Percentiles rank a stretch among this genome's conserved stretches.
These are phyloP conservation scores for Thecaphora frezii DNA, from an alignment of 1,284 basidiomycete genomes.

Conservation along the genomic window DNA sequence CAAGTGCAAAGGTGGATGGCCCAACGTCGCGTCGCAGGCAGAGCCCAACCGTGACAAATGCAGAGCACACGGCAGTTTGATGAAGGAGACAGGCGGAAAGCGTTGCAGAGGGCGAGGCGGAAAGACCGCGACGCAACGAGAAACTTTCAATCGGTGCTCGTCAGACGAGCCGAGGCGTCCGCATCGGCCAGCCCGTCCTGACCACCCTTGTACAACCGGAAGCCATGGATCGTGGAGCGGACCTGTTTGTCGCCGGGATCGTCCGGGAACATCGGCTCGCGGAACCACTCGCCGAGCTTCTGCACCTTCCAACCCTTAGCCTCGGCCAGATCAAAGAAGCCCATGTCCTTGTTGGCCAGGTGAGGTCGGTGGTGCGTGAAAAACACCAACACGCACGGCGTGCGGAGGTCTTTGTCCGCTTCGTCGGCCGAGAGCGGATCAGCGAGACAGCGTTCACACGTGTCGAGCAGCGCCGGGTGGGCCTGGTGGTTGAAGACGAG, in stretches of 20 bases:
- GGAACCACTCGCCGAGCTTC: slow-evolving; percentile 70
- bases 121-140: too few species aligned
- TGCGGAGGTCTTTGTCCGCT: slow-evolving; percentile 8
- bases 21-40: too few species aligned
- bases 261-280: slow-evolving; percentile 60
- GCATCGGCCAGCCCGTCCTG: neutral
- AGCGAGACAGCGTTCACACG: slow-evolving; percentile 67
- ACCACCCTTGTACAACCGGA: slow-evolving; percentile 19
- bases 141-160: too few species aligned
- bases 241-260: slow-evolving; percentile 46
- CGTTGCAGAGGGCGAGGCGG: too few species aligned
- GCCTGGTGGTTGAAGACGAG: slow-evolving; percentile 75
- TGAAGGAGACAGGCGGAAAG: too few species aligned
- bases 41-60: too few species aligned
- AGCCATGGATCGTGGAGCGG: slow-evolving; percentile 45
- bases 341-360: slow-evolving; percentile 77
- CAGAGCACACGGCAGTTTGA: too few species aligned
- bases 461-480: slow-evolving; percentile 79
- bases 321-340: slow-evolving; percentile 75
- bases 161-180: too few species aligned
- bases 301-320: slow-evolving; percentile 74
- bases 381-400: slow-evolving; percentile 76
- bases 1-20: too few species aligned
- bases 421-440: slow-evolving; percentile 13
- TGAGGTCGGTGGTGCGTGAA: slow-evolving; percentile 87